Evolutionary conservation across 768 basidiomycete species (phyloP).

Genomic region (Tephrocybe sp.): DNA sequence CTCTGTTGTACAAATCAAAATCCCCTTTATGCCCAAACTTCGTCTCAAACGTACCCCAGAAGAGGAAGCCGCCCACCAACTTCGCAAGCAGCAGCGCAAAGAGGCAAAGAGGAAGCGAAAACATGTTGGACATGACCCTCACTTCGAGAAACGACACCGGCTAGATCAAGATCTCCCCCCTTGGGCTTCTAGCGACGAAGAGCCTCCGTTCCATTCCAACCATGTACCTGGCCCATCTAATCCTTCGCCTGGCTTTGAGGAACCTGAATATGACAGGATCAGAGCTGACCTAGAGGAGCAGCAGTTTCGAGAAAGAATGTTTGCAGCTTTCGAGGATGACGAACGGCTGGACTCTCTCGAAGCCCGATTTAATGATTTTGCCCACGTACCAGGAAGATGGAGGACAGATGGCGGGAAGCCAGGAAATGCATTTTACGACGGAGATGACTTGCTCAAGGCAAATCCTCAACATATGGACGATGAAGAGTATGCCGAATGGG

Average conservation of each 20-base stretch:
- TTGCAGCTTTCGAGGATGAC: slow-evolving; percentile 70
- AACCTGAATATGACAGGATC: slow-evolving; percentile 46
- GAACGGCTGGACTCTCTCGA: slow-evolving; percentile 63
- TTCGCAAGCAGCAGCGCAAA: slow-evolving; percentile 38
- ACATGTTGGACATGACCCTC: slow-evolving; percentile 14
- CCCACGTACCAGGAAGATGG: slow-evolving; percentile 76
- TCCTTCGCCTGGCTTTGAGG: slow-evolving; percentile 18
- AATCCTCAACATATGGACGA: slow-evolving; percentile 65
- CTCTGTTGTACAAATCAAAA: slow-evolving; percentile 9
- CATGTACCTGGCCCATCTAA: slow-evolving; percentile 19
- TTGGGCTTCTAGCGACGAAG: slow-evolving; percentile 50
- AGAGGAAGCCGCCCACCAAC: slow-evolving; percentile 48
- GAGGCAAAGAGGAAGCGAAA: slow-evolving; percentile 30
- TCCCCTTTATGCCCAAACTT: slow-evolving; percentile 46
- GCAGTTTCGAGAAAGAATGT: slow-evolving; percentile 70
- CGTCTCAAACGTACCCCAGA: slow-evolving; percentile 63
- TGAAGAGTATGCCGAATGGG: slow-evolving; percentile 86
- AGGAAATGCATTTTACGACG: slow-evolving; percentile 20
- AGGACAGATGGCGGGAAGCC: slow-evolving; percentile 27
- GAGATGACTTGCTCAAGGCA: slow-evolving; percentile 40
- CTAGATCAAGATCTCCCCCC: slow-evolving; percentile 36
- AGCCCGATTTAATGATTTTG: slow-evolving; percentile 62
- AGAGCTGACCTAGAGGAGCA: slow-evolving; percentile 59
- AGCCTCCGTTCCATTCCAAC: slow-evolving; percentile 18
- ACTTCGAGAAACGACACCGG: slow-evolving; percentile 20